Evolutionary conservation across 2,329 filamentous ascomycete species (phyloP).

Genomic region (Paraconiothyrium sp.): DNA sequence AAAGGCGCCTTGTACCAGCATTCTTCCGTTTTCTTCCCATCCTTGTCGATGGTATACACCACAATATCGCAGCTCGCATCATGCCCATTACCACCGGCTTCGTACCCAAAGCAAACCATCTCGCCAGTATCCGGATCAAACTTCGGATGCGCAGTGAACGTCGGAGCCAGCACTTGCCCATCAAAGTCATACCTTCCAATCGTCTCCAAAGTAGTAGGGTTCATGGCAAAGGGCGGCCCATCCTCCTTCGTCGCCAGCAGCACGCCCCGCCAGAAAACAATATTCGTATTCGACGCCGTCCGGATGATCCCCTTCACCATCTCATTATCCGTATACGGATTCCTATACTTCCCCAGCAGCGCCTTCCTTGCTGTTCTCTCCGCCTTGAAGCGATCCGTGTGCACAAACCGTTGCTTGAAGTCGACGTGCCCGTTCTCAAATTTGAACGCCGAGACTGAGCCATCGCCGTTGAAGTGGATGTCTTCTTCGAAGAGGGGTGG

Average conservation of each 20-base stretch:
- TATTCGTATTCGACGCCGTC: conserved; percentile 68
- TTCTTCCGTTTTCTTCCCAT: conserved; percentile 51
- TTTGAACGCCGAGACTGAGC: conserved; percentile 54
- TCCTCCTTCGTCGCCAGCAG: conserved; percentile 64
- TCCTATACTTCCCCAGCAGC: conserved; percentile 66
- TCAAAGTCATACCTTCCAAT: conserved; percentile 52
- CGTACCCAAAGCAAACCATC: conserved; percentile 54
- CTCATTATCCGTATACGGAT: conserved; percentile 66
- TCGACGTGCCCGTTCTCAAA: conserved; percentile 55
- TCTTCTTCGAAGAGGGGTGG: conserved; percentile 66
- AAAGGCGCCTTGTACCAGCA: conserved; percentile 54
- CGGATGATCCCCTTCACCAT: conserved; percentile 64
- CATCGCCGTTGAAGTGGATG: conserved; percentile 59
- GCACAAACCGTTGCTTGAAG: conserved; percentile 55
- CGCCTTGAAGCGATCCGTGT: conserved; percentile 54
- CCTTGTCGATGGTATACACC: conserved; percentile 50
- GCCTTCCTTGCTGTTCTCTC: conserved; percentile 50
- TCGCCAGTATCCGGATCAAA: conserved; percentile 55
- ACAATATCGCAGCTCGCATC: conserved; percentile 51
- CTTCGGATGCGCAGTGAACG: conserved; percentile 58
- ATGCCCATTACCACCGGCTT: conserved; percentile 50
- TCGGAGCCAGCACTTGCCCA: conserved; percentile 50
- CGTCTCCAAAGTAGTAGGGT: conserved; percentile 54
- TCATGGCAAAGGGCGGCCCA: conserved; percentile 51
- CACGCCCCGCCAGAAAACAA: conserved; percentile 66